These are phyloP conservation scores for Calonectria multiphialidica DNA, from an alignment of 2,329 filamentous ascomycete species.

Conservation along the genomic window DNA sequence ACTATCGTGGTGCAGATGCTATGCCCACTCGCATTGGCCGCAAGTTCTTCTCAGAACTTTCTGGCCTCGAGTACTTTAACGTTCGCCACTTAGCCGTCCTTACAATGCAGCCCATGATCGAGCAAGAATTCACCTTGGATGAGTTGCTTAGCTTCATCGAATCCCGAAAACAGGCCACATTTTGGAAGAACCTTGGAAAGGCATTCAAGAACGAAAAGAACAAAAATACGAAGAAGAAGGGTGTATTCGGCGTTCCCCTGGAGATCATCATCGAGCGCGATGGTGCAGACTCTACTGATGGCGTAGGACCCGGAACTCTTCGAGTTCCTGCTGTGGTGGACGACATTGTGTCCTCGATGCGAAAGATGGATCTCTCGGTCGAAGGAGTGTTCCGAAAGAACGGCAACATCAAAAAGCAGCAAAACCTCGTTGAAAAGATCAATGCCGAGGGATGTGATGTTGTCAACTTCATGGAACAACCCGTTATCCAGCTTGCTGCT, in stretches of 20 bases:
- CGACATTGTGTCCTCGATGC: conserved; percentile 93
- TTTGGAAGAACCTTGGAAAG: conserved; percentile 98
- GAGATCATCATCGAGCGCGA: conserved; percentile 93
- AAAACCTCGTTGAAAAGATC: conserved; percentile 86
- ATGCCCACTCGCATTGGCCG: conserved; percentile 70
- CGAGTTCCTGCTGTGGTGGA: conserved; percentile 96
- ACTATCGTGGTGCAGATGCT: conserved; percentile 64
- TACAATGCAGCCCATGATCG: conserved; percentile 92
- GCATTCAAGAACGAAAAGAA: conserved; percentile 90
- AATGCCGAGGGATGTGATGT: conserved; percentile 88
- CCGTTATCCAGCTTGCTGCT: conserved; percentile 92
- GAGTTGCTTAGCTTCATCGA: conserved; percentile 94
- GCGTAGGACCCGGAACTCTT: conserved; percentile 90
- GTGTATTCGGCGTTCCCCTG: conserved; percentile 89
- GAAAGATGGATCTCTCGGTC: conserved; percentile 98
- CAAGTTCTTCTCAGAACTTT: conserved; percentile 96
- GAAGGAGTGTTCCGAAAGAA: conserved; percentile 99
- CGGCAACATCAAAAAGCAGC: conserved; percentile 95
- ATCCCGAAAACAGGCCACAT: conserved; percentile 86
- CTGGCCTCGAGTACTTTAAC: conserved; percentile 96
- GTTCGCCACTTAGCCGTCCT: conserved; percentile 94
- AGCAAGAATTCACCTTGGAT: conserved; percentile 91
- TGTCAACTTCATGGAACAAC: conserved; percentile 88
- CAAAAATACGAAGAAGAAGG: conserved; percentile 89
- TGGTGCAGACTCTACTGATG: conserved; percentile 97